Evolutionary conservation across 345 rosid genomes (phyloP).

Genomic region (Hibiscus tridactylites): DNA sequence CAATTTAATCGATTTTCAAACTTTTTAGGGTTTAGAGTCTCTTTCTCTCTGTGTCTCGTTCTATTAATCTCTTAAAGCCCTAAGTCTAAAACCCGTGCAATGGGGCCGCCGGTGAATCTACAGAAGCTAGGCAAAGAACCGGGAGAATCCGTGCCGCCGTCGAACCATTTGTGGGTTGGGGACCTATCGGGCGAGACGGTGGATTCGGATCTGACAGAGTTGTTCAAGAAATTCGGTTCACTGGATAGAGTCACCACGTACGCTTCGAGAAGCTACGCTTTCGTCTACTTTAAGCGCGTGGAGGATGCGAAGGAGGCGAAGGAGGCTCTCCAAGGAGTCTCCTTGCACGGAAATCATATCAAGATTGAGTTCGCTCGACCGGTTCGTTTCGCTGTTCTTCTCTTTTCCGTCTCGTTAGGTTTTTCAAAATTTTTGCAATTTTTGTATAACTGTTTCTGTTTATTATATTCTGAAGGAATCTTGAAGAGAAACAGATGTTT

Average conservation of each 20-base stretch:
- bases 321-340: constrained; percentile 60
- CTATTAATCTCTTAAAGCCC: neutral
- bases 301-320: constrained; percentile 82
- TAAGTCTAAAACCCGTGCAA: neutral
- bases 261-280: constrained; percentile 63
- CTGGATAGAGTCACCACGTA: constrained; percentile 64
- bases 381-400: constrained; percentile 90
- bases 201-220: constrained; percentile 56
- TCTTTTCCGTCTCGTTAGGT: constrained; percentile 35
- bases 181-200: constrained; percentile 48
- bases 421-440: constrained; percentile 9
- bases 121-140: constrained; percentile 27
- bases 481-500: neutral
- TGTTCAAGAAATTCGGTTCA: constrained; percentile 57
- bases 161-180: constrained; percentile 85
- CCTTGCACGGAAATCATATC: constrained; percentile 47
- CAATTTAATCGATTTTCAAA: no score
- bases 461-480: neutral
- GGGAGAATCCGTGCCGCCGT: constrained; percentile 33
- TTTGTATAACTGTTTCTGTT: neutral
- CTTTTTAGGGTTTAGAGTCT: neutral
- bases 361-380: constrained; percentile 97
- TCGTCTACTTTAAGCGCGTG: constrained; percentile 62
- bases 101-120: constrained; percentile 36
- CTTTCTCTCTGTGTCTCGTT: neutral